phyloP scores from a whole-genome alignment of 2,329 filamentous ascomycete species.

The Neurospora sp. region DNA sequence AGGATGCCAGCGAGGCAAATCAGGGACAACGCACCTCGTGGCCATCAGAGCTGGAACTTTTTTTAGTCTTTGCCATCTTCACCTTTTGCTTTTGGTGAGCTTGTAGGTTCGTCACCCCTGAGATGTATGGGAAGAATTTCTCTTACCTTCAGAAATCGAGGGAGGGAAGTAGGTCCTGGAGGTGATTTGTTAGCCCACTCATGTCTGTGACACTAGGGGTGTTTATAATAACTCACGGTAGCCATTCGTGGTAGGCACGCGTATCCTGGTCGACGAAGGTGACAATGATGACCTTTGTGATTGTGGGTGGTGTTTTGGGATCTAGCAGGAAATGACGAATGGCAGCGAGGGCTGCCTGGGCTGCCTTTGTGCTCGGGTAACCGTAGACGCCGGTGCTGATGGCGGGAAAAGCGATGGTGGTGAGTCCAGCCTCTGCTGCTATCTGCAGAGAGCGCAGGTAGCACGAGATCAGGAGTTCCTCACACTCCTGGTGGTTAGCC shows the following conservation, averaged over 20 bases:
- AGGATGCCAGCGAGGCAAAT: background rate
- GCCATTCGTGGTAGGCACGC: slow-evolving; percentile 53
- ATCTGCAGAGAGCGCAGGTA: slow-evolving; percentile 64
- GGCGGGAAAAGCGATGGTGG: slow-evolving; percentile 69
- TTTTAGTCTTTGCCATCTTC: background rate
- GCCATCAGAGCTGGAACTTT: background rate
- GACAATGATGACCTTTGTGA: slow-evolving; percentile 76
- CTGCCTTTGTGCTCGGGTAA: slow-evolving; percentile 67
- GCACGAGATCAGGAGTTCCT: slow-evolving; percentile 45
- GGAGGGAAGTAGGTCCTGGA: background rate
- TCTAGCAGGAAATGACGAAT: slow-evolving; percentile 44
- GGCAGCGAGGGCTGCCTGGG: slow-evolving; percentile 54
- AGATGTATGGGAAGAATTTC: background rate
- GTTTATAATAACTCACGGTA: slow-evolving; percentile 56
- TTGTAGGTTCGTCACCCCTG: background rate
- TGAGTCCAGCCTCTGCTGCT: slow-evolving; percentile 56
- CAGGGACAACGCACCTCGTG: background rate
- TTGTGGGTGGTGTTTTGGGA: slow-evolving; percentile 31
- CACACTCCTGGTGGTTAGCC: slow-evolving; percentile 28
- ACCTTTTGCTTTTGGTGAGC: background rate
- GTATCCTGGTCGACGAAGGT: slow-evolving; percentile 74
- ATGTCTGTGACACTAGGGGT: background rate
- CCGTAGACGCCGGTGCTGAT: slow-evolving; percentile 87
- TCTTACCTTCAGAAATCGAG: background rate
- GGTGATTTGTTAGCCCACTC: background rate